Percentiles rank a stretch among this genome's conserved stretches.
Evolutionary conservation across 164 flowering plant genomes (phyloP).

Genomic region (Vitis riparia): DNA sequence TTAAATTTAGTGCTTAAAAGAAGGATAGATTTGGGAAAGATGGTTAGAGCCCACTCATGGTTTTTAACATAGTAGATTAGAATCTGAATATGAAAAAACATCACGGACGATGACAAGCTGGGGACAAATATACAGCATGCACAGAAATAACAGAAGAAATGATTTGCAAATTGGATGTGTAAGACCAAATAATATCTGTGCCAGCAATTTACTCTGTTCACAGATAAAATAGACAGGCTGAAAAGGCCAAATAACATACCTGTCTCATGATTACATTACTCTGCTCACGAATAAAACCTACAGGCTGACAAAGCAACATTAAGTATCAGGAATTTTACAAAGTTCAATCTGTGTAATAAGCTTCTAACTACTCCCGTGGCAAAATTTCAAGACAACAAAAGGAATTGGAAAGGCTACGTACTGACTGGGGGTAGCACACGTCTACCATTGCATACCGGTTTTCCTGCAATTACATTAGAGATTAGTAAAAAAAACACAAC

Average conservation of each 20-base stretch:
- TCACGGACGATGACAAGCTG: background rate
- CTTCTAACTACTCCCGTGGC: too few species aligned
- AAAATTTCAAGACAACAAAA: background rate
- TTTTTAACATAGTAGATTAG: background rate
- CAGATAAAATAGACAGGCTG: too few species aligned
- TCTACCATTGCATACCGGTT: slow-evolving; percentile 86
- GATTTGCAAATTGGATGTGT: background rate
- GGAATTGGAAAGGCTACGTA: slow-evolving; percentile 31
- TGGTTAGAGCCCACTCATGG: too few species aligned
- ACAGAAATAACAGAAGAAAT: background rate
- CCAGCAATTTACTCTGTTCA: too few species aligned
- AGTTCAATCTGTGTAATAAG: background rate
- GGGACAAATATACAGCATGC: too few species aligned
- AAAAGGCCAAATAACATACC: slow-evolving; percentile 34
- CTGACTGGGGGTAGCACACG: slow-evolving; percentile 76
- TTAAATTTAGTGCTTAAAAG: too few species aligned
- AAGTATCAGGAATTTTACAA: background rate
- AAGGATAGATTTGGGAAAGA: too few species aligned
- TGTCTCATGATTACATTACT: slow-evolving; percentile 80
- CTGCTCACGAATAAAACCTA: slow-evolving; percentile 89
- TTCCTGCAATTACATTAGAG: slow-evolving; percentile 54
- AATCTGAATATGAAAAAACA: too few species aligned
- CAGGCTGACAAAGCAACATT: slow-evolving; percentile 62
- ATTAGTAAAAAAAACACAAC: slow-evolving; percentile 5
- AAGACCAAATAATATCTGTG: too few species aligned